Base-by-base conservation (phyloP, 2,329 filamentous ascomycete genomes). In the Claviceps africana region DNA sequence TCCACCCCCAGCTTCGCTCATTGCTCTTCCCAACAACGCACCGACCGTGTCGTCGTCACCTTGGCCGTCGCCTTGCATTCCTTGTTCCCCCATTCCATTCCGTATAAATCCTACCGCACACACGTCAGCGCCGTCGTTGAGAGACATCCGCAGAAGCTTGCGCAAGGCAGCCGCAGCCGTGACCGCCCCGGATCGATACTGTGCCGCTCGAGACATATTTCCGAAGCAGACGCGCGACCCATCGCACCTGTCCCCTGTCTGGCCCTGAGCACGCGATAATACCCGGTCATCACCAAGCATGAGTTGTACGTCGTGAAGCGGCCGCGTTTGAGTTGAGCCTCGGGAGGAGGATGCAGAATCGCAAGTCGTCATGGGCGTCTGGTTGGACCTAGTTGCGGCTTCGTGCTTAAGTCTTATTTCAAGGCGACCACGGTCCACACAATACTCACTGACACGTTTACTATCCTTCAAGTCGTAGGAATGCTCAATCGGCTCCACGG, bases 401-500 rank as follows among this genome's bases (percentile, higher is more conserved):
- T n/a, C 19, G 8, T 15, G 30, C 46, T 35, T 25, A 7, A 17
- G 4, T 15, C 37, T 48, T 13, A 1, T 25, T 11, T 21, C 21
- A 30, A 39, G 21, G 15, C 19, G 28, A 13, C 39, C 13, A 11
- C 13, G 8, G 28, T 7, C 39, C 13, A 11, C 13, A 11, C 7
- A 13, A 2, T 25, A 33, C 28, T 17, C 15, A 25, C 51, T 44
- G 19, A 48, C 35, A 40, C 51, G 25, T 47, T 19, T 39, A 2
- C 9, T 28, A 28, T 51, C 53, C 48, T 54, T 53, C 30, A 35
- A 95, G 89, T 95, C 73, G 75, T 85, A 61, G 85, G 79, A 65
- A 95, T 96, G 88, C 78, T 96, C 63, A 95, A 91, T 74, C 89
- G 91, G 79, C 85, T 96, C 64, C 88, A 94, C 64, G 89, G 90